These are phyloP conservation scores for Boletus nobilissimus DNA, from an alignment of 1,284 basidiomycete genomes.

Conservation along the genomic window DNA sequence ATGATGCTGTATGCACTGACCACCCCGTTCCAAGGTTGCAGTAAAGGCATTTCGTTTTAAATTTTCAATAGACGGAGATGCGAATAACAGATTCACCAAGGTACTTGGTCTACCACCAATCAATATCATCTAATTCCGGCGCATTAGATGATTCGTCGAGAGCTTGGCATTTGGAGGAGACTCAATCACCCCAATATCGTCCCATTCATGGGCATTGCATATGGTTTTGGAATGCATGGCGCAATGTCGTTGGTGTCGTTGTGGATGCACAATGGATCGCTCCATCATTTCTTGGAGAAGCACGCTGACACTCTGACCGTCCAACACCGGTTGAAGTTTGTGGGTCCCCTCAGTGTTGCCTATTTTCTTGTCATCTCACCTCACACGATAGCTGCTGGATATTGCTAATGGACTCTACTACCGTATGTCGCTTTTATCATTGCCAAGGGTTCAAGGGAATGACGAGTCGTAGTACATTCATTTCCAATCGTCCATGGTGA, in stretches of 20 bases:
- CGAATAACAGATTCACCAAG: too few species aligned
- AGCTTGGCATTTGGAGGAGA: too few species aligned
- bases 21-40: slow-evolving; percentile 1
- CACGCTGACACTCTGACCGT: neutral
- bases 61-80: too few species aligned
- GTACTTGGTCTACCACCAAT: too few species aligned
- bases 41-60: too few species aligned
- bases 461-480: slow-evolving; percentile 15
- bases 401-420: slow-evolving; percentile 13
- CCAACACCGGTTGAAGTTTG: slow-evolving; percentile 16
- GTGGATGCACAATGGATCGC: slow-evolving; percentile 34
- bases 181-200: slow-evolving; percentile 27
- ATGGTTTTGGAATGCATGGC: slow-evolving; percentile 29
- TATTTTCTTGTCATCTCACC: neutral
- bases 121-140: slow-evolving; percentile 11
- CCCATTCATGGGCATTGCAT: slow-evolving; percentile 26
- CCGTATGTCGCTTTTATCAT: neutral
- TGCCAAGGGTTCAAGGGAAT: neutral
- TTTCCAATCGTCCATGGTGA: slow-evolving; percentile 20
- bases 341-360: neutral
- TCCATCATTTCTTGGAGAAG: slow-evolving; percentile 21
- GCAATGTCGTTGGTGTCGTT: slow-evolving; percentile 31
- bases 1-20: neutral
- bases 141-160: neutral
- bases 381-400: slow-evolving; percentile 5